phyloP scores from a whole-genome alignment of 1,139 yeast species.

The Zygosaccharomyces sapae region DNA sequence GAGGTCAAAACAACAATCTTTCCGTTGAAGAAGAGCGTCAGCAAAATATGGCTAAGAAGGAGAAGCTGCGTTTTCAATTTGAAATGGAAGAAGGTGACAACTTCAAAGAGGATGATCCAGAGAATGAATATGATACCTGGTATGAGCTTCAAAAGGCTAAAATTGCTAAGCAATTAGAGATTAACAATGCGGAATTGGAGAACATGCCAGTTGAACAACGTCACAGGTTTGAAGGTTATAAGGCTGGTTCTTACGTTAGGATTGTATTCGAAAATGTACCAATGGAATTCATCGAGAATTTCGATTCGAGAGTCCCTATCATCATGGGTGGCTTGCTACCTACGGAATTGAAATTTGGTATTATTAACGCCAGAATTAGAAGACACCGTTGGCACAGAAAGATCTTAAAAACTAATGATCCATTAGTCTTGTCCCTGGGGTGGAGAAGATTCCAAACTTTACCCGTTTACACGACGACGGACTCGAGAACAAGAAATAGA shows the following conservation, averaged over 20 bases:
- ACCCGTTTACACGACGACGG: constrained; percentile 93
- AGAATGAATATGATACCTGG: constrained; percentile 87
- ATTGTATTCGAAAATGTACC: constrained; percentile 79
- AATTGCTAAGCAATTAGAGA: constrained; percentile 92
- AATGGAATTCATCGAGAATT: constrained; percentile 83
- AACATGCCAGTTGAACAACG: constrained; percentile 73
- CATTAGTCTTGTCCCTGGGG: constrained; percentile 85
- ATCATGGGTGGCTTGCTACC: constrained; percentile 86
- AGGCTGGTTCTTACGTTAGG: constrained; percentile 92
- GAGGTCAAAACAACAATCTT: constrained; percentile 41
- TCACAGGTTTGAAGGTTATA: constrained; percentile 80
- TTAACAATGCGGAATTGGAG: constrained; percentile 75
- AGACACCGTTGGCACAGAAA: constrained; percentile 99
- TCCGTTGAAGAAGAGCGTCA: constrained; percentile 69
- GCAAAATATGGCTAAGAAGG: constrained; percentile 83
- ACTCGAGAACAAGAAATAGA: constrained; percentile 94
- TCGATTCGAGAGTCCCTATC: constrained; percentile 79
- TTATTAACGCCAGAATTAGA: constrained; percentile 87
- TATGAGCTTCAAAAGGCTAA: constrained; percentile 95
- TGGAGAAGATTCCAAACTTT: constrained; percentile 98
- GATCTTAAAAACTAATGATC: constrained; percentile 91
- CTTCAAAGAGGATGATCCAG: constrained; percentile 68
- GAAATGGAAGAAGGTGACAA: constrained; percentile 84
- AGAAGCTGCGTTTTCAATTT: constrained; percentile 78
- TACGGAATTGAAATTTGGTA: constrained; percentile 90